phyloP scores from a whole-genome alignment of 495 filamentous ascomycete species.

The Aspergillus bridgeri region DNA sequence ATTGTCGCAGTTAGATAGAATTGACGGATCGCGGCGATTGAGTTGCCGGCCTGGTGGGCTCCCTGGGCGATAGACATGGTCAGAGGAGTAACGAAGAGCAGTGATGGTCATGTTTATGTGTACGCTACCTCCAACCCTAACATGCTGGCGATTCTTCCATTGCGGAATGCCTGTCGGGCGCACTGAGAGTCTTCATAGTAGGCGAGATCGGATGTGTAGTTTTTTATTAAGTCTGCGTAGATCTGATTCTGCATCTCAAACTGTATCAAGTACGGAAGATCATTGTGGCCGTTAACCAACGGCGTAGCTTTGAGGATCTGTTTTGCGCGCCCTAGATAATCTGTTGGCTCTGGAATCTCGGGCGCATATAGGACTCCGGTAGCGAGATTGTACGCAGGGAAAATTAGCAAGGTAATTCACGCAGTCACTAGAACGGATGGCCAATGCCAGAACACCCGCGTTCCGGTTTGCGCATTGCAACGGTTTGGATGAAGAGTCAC shows the following conservation, averaged over 20 bases:
- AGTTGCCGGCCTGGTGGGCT: constrained; percentile 27
- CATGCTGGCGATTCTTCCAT: constrained; percentile 23
- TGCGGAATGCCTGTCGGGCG: constrained; percentile 6
- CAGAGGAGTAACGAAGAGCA: neutral
- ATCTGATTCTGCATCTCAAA: neutral
- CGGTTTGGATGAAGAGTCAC: neutral
- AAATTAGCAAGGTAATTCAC: neutral
- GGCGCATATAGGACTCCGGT: neutral
- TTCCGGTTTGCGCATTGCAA: neutral
- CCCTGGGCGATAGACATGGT: neutral
- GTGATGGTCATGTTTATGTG: neutral
- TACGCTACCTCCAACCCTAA: constrained; percentile 24
- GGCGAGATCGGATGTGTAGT: constrained; percentile 16
- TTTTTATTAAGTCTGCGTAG: constrained; percentile 12
- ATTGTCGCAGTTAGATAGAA: constrained; percentile 38
- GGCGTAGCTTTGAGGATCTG: neutral
- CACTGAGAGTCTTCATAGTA: neutral
- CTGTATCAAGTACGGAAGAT: neutral
- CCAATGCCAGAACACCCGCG: neutral
- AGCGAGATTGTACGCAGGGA: neutral
- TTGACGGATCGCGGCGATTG: constrained; percentile 29
- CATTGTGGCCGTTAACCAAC: neutral
- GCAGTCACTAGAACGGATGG: neutral
- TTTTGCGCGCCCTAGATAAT: neutral
- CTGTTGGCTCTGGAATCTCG: neutral